Base-by-base conservation (phyloP, 2,329 filamentous ascomycete species). In the Fusarium palustre region DNA sequence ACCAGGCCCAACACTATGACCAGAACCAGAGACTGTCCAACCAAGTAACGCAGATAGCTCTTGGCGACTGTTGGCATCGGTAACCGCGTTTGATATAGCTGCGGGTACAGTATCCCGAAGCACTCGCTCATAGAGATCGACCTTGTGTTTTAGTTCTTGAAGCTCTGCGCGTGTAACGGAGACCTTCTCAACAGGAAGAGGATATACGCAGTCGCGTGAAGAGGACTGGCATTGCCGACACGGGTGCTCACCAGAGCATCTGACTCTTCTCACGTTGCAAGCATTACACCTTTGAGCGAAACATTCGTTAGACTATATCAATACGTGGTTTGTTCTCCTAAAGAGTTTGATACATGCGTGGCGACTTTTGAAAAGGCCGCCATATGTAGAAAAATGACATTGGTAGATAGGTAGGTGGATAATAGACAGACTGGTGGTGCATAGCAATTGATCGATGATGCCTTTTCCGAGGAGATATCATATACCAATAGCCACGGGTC, bases 261-360 rank as follows among this genome's bases (percentile, higher is more conserved):
- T 86, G 73, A 85, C 82, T 59, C 84, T 81, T 45, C 84, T 81
- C 46, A 85, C 73, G 75, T 86, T 86, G 77, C 84, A 86, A 73
- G 77, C 81, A 70, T 86, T 86, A 78, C 84, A 86, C 59, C 84
- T 86, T 57, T 39, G 39, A 48, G 50, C 49, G 31, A 66, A 15
- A 34, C 12, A 58, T 39, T 25, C 41, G 55, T 59, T 64, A 71
- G 69, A 70, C 33, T 33, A 53, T 36, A 56, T 18, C 42, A 39
- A 28, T 36, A 31, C 28, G 43, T 46, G n/a, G 36, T 48, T 49
- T 39, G 48, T 48, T 47, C 43, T 46, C 38, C 52, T 34, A 33
- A 20, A 28, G 42, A 48, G 13, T 48, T 42, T 52, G 60, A 46
- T 25, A 55, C 31, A 20, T 33, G 46, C 20, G 33, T 24, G 39